Percentiles rank a stretch among this genome's conserved stretches.
These are phyloP conservation scores for Corchorus capsularis DNA, from an alignment of 345 rosid genomes.

Conservation along the genomic window DNA sequence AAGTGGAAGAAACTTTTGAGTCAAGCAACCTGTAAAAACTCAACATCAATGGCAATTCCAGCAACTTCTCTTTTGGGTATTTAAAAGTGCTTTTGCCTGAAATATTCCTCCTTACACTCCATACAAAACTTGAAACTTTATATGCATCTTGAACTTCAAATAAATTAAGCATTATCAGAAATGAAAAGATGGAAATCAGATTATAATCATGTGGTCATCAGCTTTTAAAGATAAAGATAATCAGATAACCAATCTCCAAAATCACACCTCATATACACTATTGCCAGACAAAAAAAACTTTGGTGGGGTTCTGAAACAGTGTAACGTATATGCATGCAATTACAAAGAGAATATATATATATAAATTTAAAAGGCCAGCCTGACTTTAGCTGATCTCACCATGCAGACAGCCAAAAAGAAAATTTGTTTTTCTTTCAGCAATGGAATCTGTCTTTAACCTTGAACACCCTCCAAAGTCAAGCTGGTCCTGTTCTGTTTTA, in stretches of 20 bases:
- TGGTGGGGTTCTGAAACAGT: not conserved
- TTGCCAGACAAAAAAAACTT: not conserved
- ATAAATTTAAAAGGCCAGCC: not conserved
- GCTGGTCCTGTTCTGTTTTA: not conserved
- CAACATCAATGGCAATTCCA: not conserved
- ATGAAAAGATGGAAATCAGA: not conserved
- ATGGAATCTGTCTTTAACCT: not conserved
- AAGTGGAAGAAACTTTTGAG: not conserved
- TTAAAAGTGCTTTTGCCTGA: not conserved
- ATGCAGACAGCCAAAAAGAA: not conserved
- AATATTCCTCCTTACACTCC: not conserved
- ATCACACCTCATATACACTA: not conserved
- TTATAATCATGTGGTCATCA: slow-evolving; percentile 1
- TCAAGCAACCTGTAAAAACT: not conserved
- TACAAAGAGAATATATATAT: not conserved
- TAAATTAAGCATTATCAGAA: not conserved
- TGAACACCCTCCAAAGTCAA: not conserved
- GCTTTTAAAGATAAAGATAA: not conserved
- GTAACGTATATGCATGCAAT: not conserved
- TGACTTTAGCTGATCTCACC: not conserved
- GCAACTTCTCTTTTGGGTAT: not conserved
- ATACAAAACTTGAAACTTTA: not conserved
- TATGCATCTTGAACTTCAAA: not conserved
- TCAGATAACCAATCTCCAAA: not conserved
- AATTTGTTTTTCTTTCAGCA: not conserved